phyloP scores from a whole-genome alignment of 768 basidiomycete genomes.

The Macrocybe gigantea region DNA sequence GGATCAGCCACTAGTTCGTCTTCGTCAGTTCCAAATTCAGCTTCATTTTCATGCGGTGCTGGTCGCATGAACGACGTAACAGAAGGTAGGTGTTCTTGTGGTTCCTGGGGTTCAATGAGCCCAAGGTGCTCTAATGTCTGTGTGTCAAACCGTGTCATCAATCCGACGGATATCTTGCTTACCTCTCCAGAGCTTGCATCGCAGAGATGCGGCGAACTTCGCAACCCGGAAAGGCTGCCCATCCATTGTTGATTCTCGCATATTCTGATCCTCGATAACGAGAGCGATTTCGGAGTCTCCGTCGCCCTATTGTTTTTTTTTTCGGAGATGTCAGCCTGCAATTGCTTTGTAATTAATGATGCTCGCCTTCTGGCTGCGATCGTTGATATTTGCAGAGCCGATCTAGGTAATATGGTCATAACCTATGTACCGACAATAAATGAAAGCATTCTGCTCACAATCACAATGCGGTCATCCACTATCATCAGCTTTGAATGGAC shows the following conservation, averaged over 20 bases:
- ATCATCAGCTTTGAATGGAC: conserved; percentile 93
- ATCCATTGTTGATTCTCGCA: conserved; percentile 72
- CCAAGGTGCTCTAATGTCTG: conserved; percentile 70
- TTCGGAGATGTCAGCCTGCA: conserved; percentile 2
- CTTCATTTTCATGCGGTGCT: conserved; percentile 63
- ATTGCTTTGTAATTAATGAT: background rate
- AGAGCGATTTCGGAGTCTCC: conserved; percentile 94
- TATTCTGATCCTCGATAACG: conserved; percentile 83
- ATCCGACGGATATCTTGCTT: conserved; percentile 1
- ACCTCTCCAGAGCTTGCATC: conserved; percentile 83
- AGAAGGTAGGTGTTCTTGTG: conserved; percentile 24
- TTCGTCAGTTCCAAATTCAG: conserved; percentile 52
- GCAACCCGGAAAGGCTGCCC: conserved; percentile 66
- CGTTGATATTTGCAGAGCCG: conserved; percentile 92
- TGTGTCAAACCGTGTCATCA: conserved; percentile 3
- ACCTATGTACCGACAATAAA: background rate
- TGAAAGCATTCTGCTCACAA: conserved; percentile 46
- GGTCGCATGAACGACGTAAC: conserved; percentile 70
- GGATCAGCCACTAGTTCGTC: conserved; percentile 77
- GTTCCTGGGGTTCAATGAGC: conserved; percentile 69
- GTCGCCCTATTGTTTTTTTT: conserved; percentile 51
- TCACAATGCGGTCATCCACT: conserved; percentile 85
- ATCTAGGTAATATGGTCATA: conserved; percentile 38
- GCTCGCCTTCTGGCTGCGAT: conserved; percentile 69
- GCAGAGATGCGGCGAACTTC: conserved; percentile 78